phyloP scores from a whole-genome alignment of 805 yeast species.

The Hyphopichia homilentoma region DNA sequence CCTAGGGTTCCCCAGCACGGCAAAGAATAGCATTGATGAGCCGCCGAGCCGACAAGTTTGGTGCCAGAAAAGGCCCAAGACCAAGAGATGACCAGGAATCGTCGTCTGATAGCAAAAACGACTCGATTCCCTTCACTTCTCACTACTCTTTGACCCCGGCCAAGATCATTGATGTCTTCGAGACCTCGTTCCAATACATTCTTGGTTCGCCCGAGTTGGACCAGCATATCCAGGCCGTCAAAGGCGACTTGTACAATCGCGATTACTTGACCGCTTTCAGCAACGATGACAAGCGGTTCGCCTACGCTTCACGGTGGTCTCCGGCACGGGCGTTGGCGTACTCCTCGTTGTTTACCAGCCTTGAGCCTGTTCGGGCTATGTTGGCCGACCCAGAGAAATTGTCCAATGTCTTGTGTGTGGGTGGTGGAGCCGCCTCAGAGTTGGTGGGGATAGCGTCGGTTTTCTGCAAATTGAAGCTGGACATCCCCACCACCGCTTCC shows the following conservation, averaged over 20 bases:
- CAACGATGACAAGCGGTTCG: constrained; percentile 58
- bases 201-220: constrained; percentile 34
- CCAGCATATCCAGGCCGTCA: constrained; percentile 60
- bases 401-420: constrained; percentile 56
- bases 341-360: constrained; percentile 56
- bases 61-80: no score
- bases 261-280: constrained; percentile 71
- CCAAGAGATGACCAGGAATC: no score
- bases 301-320: constrained; percentile 83
- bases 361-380: constrained; percentile 38
- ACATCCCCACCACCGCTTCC: constrained; percentile 27
- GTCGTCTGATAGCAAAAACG: no score
- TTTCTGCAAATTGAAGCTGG: constrained; percentile 40
- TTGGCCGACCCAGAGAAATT: constrained; percentile 28
- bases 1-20: no score
- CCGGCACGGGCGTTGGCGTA: constrained; percentile 79
- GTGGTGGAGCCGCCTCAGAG: constrained; percentile 92
- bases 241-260: constrained; percentile 64
- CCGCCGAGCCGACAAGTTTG: no score
- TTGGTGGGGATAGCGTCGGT: constrained; percentile 61
- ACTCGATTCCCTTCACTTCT: constrained; percentile 31
- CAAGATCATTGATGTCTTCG: constrained; percentile 35
- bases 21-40: no score
- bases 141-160: constrained; percentile 28
- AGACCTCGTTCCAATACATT: constrained; percentile 26